Percentiles rank a stretch among this genome's conserved stretches.
Evolutionary conservation across 805 yeast species (phyloP).

Genomic region (Candida ovalis): DNA sequence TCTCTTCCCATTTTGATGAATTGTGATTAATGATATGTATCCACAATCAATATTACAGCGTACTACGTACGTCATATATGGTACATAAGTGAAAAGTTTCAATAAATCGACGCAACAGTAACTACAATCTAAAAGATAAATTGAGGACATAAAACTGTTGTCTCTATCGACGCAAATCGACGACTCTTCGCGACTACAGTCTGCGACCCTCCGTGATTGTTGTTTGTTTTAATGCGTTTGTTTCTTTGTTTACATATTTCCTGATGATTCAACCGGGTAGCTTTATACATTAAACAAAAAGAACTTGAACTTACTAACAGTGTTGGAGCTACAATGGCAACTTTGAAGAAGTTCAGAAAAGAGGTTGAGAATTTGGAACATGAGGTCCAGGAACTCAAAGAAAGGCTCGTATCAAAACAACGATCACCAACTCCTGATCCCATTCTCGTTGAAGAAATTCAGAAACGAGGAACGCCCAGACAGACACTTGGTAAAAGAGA

Average conservation of each 20-base stretch:
- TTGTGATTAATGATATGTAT: too few relatives aligned
- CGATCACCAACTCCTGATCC: neutral
- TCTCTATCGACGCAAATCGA: too few relatives aligned
- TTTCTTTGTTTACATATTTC: neutral
- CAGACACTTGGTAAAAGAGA: constrained; percentile 3
- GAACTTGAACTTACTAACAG: neutral
- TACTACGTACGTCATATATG: too few relatives aligned
- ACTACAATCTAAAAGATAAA: too few relatives aligned
- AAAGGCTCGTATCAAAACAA: neutral
- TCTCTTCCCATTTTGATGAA: constrained; percentile 1
- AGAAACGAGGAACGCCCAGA: neutral
- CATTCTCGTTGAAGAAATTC: neutral
- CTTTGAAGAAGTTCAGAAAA: constrained; percentile 3
- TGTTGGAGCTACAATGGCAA: constrained; percentile 11
- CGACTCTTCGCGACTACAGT: too few relatives aligned
- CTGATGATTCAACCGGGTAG: neutral
- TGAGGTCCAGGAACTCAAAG: constrained; percentile 9
- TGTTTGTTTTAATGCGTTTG: neutral
- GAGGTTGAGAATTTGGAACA: constrained; percentile 12
- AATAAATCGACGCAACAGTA: too few relatives aligned
- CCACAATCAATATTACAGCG: too few relatives aligned
- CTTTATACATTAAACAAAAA: neutral
- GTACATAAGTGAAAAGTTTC: too few relatives aligned
- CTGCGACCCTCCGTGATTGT: too few relatives aligned
- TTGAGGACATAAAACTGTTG: too few relatives aligned